These are phyloP conservation scores for Leucocoprinus sp. DNA, from an alignment of 768 basidiomycete genomes.

Conservation along the genomic window DNA sequence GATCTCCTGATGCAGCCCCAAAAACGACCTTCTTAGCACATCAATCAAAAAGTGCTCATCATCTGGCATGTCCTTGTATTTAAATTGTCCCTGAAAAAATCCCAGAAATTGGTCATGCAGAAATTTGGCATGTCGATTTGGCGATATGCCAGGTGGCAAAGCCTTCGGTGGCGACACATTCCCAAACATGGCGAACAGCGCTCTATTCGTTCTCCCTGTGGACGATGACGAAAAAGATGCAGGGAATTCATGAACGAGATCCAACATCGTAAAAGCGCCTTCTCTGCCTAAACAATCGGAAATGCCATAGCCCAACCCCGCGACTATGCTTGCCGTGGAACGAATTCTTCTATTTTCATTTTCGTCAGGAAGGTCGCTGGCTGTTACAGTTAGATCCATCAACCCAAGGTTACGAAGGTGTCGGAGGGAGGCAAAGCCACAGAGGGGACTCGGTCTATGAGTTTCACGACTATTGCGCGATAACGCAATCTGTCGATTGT, in stretches of 20 bases:
- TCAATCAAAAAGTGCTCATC: constrained; percentile 49
- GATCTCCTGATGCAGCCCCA: constrained; percentile 75
- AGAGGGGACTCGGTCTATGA: constrained; percentile 39
- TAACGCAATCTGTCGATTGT: constrained; percentile 5
- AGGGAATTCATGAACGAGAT: constrained; percentile 86
- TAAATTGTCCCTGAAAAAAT: constrained; percentile 54
- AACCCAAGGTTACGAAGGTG: constrained; percentile 88
- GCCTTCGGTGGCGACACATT: constrained; percentile 43
- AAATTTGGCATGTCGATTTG: constrained; percentile 71
- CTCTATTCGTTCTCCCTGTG: constrained; percentile 44
- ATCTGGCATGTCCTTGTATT: constrained; percentile 25
- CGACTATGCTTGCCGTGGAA: constrained; percentile 82
- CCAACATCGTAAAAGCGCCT: constrained; percentile 81
- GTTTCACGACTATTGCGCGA: constrained; percentile 41
- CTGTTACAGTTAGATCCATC: constrained; percentile 89
- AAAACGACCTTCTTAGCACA: constrained; percentile 81
- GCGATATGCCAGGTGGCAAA: constrained; percentile 37
- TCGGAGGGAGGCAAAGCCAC: constrained; percentile 82
- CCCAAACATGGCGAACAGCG: constrained; percentile 96
- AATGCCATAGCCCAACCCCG: constrained; percentile 92
- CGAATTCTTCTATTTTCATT: constrained; percentile 86
- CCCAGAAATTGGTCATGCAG: constrained; percentile 73
- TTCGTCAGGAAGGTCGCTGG: constrained; percentile 70
- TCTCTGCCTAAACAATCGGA: constrained; percentile 82
- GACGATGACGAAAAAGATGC: background rate